These are phyloP conservation scores for Aspergillus sparsus DNA, from an alignment of 495 filamentous ascomycete species.

Conservation along the genomic window DNA sequence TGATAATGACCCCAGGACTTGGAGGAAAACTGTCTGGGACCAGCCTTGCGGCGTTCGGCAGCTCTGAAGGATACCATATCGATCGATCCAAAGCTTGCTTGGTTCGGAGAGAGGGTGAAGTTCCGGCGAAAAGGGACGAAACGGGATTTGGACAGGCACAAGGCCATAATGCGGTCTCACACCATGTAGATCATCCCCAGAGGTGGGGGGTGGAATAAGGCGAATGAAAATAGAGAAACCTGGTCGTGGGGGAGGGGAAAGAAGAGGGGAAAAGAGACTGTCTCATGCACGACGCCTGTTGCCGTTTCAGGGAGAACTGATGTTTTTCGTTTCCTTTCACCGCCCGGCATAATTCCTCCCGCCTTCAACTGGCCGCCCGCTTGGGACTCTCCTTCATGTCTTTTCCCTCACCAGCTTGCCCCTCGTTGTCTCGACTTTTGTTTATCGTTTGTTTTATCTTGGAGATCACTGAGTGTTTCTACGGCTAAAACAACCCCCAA, in stretches of 20 bases:
- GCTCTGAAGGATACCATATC: slow-evolving; percentile 46
- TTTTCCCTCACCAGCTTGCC: not conserved
- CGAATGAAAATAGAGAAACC: not conserved
- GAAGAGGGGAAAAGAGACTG: slow-evolving; percentile 5
- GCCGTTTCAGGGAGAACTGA: slow-evolving; percentile 16
- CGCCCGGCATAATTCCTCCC: slow-evolving; percentile 31
- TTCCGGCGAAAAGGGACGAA: slow-evolving; percentile 33
- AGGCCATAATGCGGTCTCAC: slow-evolving; percentile 42
- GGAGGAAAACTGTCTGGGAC: slow-evolving; percentile 42
- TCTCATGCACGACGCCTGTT: slow-evolving; percentile 3
- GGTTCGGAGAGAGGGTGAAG: slow-evolving; percentile 32
- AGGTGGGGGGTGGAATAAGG: slow-evolving; percentile 11
- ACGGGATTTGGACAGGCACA: slow-evolving; percentile 35
- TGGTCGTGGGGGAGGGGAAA: not conserved
- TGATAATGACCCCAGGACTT: slow-evolving; percentile 41
- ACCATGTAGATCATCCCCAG: slow-evolving; percentile 30
- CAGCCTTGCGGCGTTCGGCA: slow-evolving; percentile 37
- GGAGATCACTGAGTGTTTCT: not conserved
- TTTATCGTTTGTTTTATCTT: not conserved
- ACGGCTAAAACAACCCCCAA: not conserved
- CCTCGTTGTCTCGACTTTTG: not conserved
- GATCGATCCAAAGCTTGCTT: slow-evolving; percentile 37
- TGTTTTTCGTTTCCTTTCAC: slow-evolving; percentile 19
- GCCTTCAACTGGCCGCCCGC: slow-evolving; percentile 1
- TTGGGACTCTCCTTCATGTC: slow-evolving; percentile 2